phyloP scores from a whole-genome alignment of 2,329 filamentous ascomycete genomes.

The Didymellaceae sp. region DNA sequence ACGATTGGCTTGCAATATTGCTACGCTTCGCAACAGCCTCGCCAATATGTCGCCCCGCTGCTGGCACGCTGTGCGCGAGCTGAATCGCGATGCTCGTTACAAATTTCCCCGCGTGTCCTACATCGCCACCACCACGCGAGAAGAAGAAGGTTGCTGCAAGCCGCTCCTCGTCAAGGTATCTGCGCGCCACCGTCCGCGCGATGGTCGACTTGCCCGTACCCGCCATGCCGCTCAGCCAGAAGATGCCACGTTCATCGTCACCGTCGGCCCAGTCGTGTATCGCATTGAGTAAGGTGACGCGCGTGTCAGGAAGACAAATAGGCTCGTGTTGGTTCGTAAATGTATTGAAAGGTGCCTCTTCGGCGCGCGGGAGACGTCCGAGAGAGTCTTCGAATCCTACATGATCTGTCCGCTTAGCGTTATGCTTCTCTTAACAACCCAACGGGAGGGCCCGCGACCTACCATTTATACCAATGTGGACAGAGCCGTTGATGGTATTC shows the following conservation, averaged over 20 bases:
- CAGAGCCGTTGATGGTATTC: no score
- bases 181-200: conserved; percentile 35
- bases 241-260: not conserved
- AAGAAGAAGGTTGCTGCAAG: conserved; percentile 26
- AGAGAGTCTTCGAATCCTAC: no score
- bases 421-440: no score
- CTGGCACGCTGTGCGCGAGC: not conserved
- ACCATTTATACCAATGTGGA: no score
- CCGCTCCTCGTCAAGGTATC: conserved; percentile 8
- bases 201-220: conserved; percentile 46
- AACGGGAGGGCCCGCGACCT: no score
- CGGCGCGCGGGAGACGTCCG: no score
- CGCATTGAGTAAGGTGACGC: conserved; percentile 27
- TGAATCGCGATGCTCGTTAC: not conserved
- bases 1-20: conserved; percentile 14
- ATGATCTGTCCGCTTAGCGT: no score
- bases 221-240: conserved; percentile 17
- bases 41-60: not conserved
- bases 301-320: conserved; percentile 31
- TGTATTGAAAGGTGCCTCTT: no score
- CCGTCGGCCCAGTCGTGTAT: conserved; percentile 1
- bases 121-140: not conserved
- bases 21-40: not conserved
- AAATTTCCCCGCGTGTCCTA: not conserved
- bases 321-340: conserved; percentile 25